These are phyloP conservation scores for Pyronema domesticum DNA, from an alignment of 495 filamentous ascomycete species.

Conservation along the genomic window DNA sequence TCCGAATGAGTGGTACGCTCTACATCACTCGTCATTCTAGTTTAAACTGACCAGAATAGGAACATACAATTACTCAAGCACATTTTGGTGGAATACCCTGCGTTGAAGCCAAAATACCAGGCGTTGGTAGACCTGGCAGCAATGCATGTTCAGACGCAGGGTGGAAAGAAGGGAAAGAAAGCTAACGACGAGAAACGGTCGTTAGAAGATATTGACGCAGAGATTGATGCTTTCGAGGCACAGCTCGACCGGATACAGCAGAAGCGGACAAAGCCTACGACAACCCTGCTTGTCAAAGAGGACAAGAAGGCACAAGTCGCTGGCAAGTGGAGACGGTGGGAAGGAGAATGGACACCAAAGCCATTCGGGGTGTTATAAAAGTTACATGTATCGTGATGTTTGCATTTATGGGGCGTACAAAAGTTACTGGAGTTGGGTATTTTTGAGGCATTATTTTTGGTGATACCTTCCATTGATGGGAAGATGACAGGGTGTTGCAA, in stretches of 20 bases:
- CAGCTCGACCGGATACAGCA: conserved; percentile 12
- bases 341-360: conserved; percentile 40
- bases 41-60: conserved; percentile 4
- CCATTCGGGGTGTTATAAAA: conserved; percentile 40
- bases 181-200: not conserved
- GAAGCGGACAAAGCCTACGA: not conserved
- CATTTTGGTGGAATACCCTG: conserved; percentile 8
- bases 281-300: not conserved
- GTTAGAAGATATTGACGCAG: conserved; percentile 21
- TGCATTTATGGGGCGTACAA: not conserved
- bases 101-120: conserved; percentile 12
- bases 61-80: conserved; percentile 18
- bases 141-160: conserved; percentile 8
- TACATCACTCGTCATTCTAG: not conserved
- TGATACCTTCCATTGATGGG: not conserved
- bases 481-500: not conserved
- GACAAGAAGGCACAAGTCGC: conserved; percentile 1
- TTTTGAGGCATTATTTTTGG: not conserved
- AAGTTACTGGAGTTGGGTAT: not conserved
- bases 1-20: conserved; percentile 17
- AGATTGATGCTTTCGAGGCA: conserved; percentile 17
- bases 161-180: not conserved
- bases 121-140: conserved; percentile 12
- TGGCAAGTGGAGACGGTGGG: conserved; percentile 34
- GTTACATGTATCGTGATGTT: not conserved